Evolutionary conservation across 163 green algal species (phyloP), one percentile per base, ranked within the genome.

Genomic region (Trebouxia gelatinosa): DNA sequence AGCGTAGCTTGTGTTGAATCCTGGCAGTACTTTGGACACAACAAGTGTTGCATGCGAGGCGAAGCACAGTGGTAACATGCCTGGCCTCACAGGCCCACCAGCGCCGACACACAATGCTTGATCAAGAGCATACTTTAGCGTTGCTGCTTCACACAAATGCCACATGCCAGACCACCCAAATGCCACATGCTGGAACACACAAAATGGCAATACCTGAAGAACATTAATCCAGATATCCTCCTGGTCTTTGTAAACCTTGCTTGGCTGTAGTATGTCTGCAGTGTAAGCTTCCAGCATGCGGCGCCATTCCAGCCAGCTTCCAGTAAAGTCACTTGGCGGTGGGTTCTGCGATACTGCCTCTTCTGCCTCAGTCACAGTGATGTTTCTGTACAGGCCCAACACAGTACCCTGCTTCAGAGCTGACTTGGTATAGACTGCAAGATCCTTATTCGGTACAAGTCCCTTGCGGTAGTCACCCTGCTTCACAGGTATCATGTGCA

Each of bases 351-450:
- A 54, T 7, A 34, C 4, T 35, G 23, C 17, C 35, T 72, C 64
- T 32, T 72, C 64, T 3, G 19, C 21, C 26, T 72, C 50, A 16
- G 64, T 72, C 21, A 72, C 64, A 34, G 64, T 72, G 2, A 51
- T 54, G 35, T 50, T 51, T 72, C 64, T 72, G 64, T 72, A 72
- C 35, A 72, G 64, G 5, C 64, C 64, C 23, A 72, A 6, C 4
- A 72, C 64, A 34, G 64, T 23, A 23, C 64, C 35, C 19, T 31
- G 28, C 3, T 0, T 6, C 34, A 72, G 50, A 23, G 16, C 26
- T 51, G 37, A 26, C 13, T 50, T 72, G 35, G 64, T 43, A 34
- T 34, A 37, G 19, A 72, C 64, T 32, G 64, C 50, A 5, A 51
- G 23, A 19, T 72, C 64, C 16, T 54, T 6, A 35, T 37, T 37